Conservation (phyloP, 352 stramenopile genomes). For the Poterioochromonas sp. region DNA sequence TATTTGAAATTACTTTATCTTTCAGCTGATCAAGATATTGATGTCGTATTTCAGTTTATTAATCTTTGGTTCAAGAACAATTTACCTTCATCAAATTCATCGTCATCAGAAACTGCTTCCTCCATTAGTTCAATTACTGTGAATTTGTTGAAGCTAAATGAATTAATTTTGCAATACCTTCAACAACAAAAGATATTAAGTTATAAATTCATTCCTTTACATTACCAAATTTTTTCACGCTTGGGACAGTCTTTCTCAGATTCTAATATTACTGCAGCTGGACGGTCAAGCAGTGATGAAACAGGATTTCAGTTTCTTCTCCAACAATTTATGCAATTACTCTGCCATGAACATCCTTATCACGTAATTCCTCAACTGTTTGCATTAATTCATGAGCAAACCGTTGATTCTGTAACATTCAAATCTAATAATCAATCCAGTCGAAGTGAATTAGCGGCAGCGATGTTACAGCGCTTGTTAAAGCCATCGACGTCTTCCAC, state of each 20-base stretch:
- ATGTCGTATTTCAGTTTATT: slow-evolving; percentile 79
- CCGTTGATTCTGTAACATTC: neutral
- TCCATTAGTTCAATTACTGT: too few relatives aligned
- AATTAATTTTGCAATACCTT: too few relatives aligned
- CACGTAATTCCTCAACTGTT: slow-evolving; percentile 89
- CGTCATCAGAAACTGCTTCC: too few relatives aligned
- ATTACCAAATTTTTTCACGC: slow-evolving; percentile 93
- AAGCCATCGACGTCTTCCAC: neutral
- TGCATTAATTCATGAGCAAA: slow-evolving; percentile 81
- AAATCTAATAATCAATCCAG: neutral
- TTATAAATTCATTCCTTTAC: slow-evolving; percentile 90
- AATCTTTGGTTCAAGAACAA: slow-evolving; percentile 87
- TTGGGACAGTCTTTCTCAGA: slow-evolving; percentile 57
- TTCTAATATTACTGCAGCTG: neutral
- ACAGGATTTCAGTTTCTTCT: slow-evolving; percentile 57
- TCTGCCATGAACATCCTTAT: slow-evolving; percentile 88
- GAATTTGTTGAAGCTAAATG: too few relatives aligned
- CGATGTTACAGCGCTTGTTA: neutral
- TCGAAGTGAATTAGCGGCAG: neutral
- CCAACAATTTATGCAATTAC: slow-evolving; percentile 70
- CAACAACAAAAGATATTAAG: slow-evolving; percentile 58
- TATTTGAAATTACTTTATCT: too few relatives aligned
- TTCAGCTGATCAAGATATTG: slow-evolving; percentile 63
- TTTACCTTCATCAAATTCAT: too few relatives aligned
- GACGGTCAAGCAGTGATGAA: neutral